These are phyloP conservation scores for Aspergillus bridgeri DNA, from an alignment of 495 filamentous ascomycete genomes.

Conservation along the genomic window DNA sequence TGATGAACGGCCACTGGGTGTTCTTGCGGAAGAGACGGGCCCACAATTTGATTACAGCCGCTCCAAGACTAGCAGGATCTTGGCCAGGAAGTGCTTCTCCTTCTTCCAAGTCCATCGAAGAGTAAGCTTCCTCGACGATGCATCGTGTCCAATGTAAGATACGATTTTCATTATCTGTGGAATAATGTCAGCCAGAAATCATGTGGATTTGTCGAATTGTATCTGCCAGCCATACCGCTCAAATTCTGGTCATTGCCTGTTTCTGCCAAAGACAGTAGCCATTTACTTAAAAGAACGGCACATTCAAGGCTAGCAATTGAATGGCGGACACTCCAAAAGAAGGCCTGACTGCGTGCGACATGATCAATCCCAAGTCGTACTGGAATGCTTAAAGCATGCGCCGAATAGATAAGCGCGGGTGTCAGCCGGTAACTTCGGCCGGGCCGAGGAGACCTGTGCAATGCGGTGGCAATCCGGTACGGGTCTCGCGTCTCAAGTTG, in stretches of 20 bases:
- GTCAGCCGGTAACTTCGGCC: conserved; percentile 38
- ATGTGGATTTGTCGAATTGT: background rate
- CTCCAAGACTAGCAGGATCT: conserved; percentile 27
- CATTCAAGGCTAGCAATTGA: conserved; percentile 48
- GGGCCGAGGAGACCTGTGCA: conserved; percentile 31
- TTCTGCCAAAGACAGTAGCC: conserved; percentile 40
- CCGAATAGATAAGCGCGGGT: conserved; percentile 37
- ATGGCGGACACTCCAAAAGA: conserved; percentile 50
- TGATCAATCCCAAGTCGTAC: conserved; percentile 40
- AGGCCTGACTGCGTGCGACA: conserved; percentile 44
- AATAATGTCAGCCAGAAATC: background rate
- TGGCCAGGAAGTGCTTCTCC: conserved; percentile 23
- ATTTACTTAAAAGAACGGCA: conserved; percentile 46
- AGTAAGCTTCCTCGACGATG: conserved; percentile 38
- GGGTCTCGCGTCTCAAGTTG: conserved; percentile 39
- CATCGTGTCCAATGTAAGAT: conserved; percentile 38
- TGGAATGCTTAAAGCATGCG: conserved; percentile 39
- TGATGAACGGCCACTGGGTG: conserved; percentile 42
- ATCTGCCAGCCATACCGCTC: conserved; percentile 28
- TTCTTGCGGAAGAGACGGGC: conserved; percentile 37
- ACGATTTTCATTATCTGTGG: conserved; percentile 35
- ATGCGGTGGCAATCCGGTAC: conserved; percentile 28
- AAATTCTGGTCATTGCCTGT: conserved; percentile 27
- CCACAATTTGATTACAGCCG: conserved; percentile 36
- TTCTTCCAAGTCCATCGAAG: conserved; percentile 34